Evolutionary conservation across 306 rosid species (phyloP).

Genomic region (Quercus berberidifolia): DNA sequence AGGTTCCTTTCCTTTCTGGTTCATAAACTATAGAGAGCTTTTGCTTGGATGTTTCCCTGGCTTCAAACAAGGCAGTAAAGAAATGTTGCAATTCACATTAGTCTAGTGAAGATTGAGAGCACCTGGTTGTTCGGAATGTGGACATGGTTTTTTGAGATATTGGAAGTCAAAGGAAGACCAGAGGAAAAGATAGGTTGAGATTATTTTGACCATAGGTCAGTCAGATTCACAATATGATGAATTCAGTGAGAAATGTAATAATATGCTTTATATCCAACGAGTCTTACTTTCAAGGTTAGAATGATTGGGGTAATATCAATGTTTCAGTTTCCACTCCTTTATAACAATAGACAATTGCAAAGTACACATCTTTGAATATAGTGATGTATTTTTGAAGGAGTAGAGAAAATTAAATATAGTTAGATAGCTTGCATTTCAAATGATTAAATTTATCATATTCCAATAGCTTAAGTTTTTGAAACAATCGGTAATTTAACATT

Average conservation of each 20-base stretch:
- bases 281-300: not conserved
- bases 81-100: not conserved
- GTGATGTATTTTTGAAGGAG: not conserved
- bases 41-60: slow-evolving; percentile 10
- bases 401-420: not conserved
- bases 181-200: not conserved
- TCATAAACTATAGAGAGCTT: slow-evolving; percentile 29
- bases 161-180: not conserved
- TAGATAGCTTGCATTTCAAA: too few relatives aligned
- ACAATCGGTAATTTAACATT: too few relatives aligned
- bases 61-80: not conserved
- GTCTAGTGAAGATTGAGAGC: not conserved
- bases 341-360: not conserved
- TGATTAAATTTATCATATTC: too few relatives aligned
- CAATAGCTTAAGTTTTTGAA: too few relatives aligned
- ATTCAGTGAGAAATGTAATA: not conserved
- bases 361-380: not conserved
- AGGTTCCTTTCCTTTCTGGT: slow-evolving; percentile 67
- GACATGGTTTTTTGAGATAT: not conserved
- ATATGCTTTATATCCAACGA: not conserved
- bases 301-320: not conserved
- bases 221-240: not conserved
- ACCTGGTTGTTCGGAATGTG: not conserved
- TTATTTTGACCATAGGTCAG: not conserved
- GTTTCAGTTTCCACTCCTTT: not conserved